A percentile compares a stretch with the other conserved stretches of the same genome.
Evolutionary conservation across 2,329 filamentous ascomycete species (phyloP).

Genomic region (Xylariaceae sp.): DNA sequence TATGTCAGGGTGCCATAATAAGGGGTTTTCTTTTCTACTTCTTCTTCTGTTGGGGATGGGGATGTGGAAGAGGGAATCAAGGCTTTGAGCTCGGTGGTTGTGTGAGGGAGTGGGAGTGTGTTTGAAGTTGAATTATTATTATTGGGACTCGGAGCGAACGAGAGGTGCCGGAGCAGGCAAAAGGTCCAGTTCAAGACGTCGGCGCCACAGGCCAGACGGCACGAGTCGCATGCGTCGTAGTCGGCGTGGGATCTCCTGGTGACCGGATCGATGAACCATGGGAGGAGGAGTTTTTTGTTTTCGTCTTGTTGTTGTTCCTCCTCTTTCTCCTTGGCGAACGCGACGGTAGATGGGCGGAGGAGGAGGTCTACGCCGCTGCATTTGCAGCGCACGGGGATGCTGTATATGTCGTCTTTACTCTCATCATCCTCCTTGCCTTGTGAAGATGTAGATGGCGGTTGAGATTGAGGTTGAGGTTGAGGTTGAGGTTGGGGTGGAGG

Average conservation of each 20-base stretch:
- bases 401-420: too few species aligned
- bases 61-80: slow-evolving; percentile 34
- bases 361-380: slow-evolving; percentile 42
- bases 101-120: too few species aligned
- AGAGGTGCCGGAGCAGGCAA: slow-evolving; percentile 34
- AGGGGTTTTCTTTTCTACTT: slow-evolving; percentile 30
- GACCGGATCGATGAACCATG: slow-evolving; percentile 38
- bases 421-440: slow-evolving; percentile 6
- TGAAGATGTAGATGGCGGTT: slow-evolving; percentile 28
- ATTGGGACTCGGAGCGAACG: slow-evolving; percentile 26
- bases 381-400: slow-evolving; percentile 38
- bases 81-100: too few species aligned
- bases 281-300: too few species aligned
- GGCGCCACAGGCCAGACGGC: slow-evolving; percentile 36
- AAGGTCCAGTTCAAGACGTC: slow-evolving; percentile 45
- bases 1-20: slow-evolving; percentile 38
- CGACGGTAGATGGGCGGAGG: slow-evolving; percentile 29
- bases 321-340: too few species aligned
- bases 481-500: too few species aligned
- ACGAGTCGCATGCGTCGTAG: slow-evolving; percentile 44
- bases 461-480: slow-evolving; percentile 29
- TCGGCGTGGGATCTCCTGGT: slow-evolving; percentile 35
- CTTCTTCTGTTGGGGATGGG: too few species aligned
- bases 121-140: too few species aligned
- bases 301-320: too few species aligned